Percentiles rank a stretch among this genome's conserved stretches.
Conservation (phyloP, 169 alveolate genomes). For the Plasmodium sp. region DNA sequence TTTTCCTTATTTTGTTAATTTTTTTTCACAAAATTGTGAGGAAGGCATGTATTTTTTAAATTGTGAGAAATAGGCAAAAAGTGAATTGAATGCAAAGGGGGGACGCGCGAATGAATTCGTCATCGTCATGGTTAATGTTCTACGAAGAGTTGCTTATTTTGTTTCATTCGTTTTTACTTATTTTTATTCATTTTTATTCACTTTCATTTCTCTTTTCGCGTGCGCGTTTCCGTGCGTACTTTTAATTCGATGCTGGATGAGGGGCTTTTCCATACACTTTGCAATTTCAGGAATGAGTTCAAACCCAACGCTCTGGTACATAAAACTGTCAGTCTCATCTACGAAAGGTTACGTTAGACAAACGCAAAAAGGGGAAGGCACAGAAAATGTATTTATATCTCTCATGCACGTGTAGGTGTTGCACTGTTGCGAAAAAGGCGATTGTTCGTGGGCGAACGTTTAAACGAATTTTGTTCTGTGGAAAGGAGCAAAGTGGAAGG, state of each 20-base stretch:
- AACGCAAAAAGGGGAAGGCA: neutral
- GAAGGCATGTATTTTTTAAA: neutral
- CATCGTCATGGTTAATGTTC: neutral
- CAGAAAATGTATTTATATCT: neutral
- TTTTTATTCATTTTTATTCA: neutral
- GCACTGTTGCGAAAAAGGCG: neutral
- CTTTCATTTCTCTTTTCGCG: neutral
- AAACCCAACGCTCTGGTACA: slow-evolving; percentile 97
- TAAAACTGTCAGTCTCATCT: slow-evolving; percentile 93
- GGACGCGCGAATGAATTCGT: neutral
- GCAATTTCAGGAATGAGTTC: slow-evolving; percentile 94
- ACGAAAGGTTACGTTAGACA: slow-evolving; percentile 47
- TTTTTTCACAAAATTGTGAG: neutral
- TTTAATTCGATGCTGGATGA: slow-evolving; percentile 83
- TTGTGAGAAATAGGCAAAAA: neutral
- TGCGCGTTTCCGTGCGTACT: slow-evolving; percentile 74
- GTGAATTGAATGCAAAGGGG: neutral
- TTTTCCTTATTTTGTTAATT: neutral
- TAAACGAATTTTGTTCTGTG: neutral
- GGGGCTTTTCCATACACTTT: slow-evolving; percentile 93
- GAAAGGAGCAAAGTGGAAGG: neutral
- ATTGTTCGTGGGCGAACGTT: neutral
- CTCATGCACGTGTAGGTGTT: neutral
- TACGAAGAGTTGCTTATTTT: neutral
- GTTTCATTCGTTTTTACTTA: neutral